Percentiles rank a stretch among this genome's conserved stretches.
phyloP scores from a whole-genome alignment of 805 yeast species.

The Millerozyma miso region DNA sequence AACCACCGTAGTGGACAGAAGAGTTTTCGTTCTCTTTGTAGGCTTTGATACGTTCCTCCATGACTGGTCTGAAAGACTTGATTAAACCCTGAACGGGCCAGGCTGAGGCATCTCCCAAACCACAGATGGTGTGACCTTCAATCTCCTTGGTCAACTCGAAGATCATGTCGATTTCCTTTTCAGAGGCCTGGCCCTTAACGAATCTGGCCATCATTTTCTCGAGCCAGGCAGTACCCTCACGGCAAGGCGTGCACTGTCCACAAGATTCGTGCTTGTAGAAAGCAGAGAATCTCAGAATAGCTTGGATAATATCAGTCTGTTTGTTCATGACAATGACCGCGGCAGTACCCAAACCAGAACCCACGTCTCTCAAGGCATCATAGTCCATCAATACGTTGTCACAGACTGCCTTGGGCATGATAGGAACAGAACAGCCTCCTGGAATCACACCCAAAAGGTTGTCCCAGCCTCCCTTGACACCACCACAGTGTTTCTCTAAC shows the following conservation, averaged over 20 bases:
- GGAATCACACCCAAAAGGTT: constrained; percentile 84
- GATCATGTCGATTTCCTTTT: constrained; percentile 79
- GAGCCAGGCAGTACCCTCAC: constrained; percentile 90
- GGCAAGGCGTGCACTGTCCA: constrained; percentile 93
- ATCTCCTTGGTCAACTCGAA: constrained; percentile 80
- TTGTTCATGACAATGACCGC: constrained; percentile 91
- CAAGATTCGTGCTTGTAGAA: constrained; percentile 91
- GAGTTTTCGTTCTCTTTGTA: constrained; percentile 48
- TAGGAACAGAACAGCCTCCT: constrained; percentile 87
- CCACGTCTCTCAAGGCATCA: constrained; percentile 80
- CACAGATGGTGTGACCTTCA: constrained; percentile 91
- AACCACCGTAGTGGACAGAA: constrained; percentile 65
- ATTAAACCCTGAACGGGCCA: constrained; percentile 92
- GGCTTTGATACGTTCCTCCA: constrained; percentile 69
- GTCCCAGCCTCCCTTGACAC: constrained; percentile 91
- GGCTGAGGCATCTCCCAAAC: constrained; percentile 88
- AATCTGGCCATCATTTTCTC: constrained; percentile 81
- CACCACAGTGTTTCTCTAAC: constrained; percentile 86
- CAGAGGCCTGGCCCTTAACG: constrained; percentile 72
- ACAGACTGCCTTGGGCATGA: constrained; percentile 64
- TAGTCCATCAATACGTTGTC: constrained; percentile 78
- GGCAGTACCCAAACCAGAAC: constrained; percentile 88
- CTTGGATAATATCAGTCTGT: constrained; percentile 78
- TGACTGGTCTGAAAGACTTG: constrained; percentile 77
- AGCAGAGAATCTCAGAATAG: constrained; percentile 78